phyloP scores from a whole-genome alignment of 169 alveolate species.

The Besnoitia besnoiti region DNA sequence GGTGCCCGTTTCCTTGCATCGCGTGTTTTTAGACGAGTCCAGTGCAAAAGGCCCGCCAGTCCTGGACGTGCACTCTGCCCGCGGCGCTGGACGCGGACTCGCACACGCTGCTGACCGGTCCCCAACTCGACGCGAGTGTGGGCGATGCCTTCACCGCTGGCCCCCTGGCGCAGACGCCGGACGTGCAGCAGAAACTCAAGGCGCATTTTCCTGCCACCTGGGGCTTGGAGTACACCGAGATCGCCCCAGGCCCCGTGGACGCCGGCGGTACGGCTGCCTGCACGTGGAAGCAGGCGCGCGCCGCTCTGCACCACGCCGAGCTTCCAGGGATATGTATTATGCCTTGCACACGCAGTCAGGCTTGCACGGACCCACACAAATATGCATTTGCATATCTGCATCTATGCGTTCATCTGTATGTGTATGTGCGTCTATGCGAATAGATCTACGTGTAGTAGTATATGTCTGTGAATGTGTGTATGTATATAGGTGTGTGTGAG shows the following conservation, averaged over 20 bases:
- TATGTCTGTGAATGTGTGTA: not conserved
- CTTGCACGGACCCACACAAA: too few species aligned
- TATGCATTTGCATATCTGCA: not conserved
- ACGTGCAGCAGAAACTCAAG: conserved; percentile 54
- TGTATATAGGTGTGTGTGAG: not conserved
- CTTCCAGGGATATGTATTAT: too few species aligned
- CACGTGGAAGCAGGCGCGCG: not conserved
- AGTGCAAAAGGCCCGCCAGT: conserved; percentile 18
- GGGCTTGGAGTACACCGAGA: conserved; percentile 58
- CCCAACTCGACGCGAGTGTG: not conserved
- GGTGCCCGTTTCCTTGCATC: not conserved
- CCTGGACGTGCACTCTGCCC: conserved; percentile 66
- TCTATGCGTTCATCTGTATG: not conserved
- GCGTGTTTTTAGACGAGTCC: conserved; percentile 12
- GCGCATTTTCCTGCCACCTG: conserved; percentile 56
- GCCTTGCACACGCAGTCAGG: too few species aligned
- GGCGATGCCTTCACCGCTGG: not conserved
- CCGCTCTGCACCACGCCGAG: too few species aligned
- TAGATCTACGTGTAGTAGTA: not conserved
- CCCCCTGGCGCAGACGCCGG: conserved; percentile 50
- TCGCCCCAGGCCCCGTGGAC: conserved; percentile 32
- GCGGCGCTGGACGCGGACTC: conserved; percentile 43
- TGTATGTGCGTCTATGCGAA: not conserved
- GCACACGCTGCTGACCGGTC: not conserved
- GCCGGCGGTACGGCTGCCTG: not conserved